Evolutionary conservation across 768 basidiomycete species (phyloP).

Genomic region (Phylloporus sp.): DNA sequence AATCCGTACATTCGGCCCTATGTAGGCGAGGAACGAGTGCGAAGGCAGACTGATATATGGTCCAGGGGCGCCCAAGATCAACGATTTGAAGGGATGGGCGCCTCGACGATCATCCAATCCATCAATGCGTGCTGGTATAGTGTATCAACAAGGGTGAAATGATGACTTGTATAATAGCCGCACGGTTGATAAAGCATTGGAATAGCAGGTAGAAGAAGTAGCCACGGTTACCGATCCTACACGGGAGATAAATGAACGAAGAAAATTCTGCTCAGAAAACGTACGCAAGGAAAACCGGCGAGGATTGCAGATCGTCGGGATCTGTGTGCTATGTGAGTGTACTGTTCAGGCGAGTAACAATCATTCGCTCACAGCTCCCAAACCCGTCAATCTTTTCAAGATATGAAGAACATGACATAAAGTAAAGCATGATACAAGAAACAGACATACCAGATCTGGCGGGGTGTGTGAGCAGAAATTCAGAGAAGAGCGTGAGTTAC

Average conservation of each 20-base stretch:
- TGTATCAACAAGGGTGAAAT: neutral
- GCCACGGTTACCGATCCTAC: constrained; percentile 73
- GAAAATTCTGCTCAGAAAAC: constrained; percentile 1
- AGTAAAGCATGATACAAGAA: neutral
- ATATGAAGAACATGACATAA: neutral
- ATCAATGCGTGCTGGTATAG: constrained; percentile 43
- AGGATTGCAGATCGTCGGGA: constrained; percentile 71
- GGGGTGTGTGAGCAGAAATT: constrained; percentile 12
- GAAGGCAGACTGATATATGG: constrained; percentile 76
- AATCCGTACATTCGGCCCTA: constrained; percentile 74
- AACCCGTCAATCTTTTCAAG: constrained; percentile 83
- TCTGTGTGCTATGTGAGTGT: constrained; percentile 38
- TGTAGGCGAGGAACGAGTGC: constrained; percentile 74
- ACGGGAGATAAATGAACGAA: neutral
- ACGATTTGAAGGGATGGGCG: constrained; percentile 60
- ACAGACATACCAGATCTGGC: constrained; percentile 43
- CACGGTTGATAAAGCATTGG: constrained; percentile 86
- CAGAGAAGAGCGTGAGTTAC: neutral
- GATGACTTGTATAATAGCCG: constrained; percentile 16
- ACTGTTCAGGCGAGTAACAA: neutral
- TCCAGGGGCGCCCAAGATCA: constrained; percentile 72
- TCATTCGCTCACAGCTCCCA: constrained; percentile 61
- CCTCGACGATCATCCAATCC: constrained; percentile 59
- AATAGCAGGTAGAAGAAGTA: constrained; percentile 94
- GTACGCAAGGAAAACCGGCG: constrained; percentile 69